A percentile compares a stretch with the other conserved stretches of the same genome.
phyloP scores from a whole-genome alignment of 1,284 basidiomycete species.

The Megacollybia platyphylla region DNA sequence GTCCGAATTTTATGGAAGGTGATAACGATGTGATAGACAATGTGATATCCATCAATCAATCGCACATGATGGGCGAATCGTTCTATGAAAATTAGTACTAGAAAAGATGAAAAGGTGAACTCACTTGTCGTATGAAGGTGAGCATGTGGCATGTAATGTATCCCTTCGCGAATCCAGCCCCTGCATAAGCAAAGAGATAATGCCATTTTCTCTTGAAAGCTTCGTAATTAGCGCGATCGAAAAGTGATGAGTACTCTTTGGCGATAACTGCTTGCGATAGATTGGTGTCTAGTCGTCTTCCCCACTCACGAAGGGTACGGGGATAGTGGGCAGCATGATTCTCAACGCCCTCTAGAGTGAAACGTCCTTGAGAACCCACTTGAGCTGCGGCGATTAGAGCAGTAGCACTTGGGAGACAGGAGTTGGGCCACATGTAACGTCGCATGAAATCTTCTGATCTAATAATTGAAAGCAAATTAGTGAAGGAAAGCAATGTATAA shows the following conservation, averaged over 20 bases:
- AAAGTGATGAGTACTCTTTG: constrained; percentile 43
- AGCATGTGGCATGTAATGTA: constrained; percentile 73
- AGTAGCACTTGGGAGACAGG: constrained; percentile 75
- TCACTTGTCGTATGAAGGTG: constrained; percentile 44
- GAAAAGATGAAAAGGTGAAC: constrained; percentile 12
- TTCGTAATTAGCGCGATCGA: constrained; percentile 39
- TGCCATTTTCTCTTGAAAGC: constrained; percentile 67
- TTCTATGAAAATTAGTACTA: constrained; percentile 16
- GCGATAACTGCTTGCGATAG: constrained; percentile 41
- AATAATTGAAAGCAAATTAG: neutral
- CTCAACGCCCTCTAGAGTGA: constrained; percentile 79
- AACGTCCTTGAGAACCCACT: constrained; percentile 51
- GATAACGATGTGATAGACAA: neutral
- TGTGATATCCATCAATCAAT: constrained; percentile 14
- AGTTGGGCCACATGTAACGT: constrained; percentile 90
- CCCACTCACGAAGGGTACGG: constrained; percentile 84
- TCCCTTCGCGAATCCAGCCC: constrained; percentile 60
- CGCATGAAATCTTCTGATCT: constrained; percentile 84
- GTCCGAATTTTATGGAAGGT: neutral
- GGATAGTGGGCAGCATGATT: constrained; percentile 86
- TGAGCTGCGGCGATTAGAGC: constrained; percentile 57
- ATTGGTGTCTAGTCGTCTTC: constrained; percentile 56
- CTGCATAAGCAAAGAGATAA: constrained; percentile 68
- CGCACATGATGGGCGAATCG: constrained; percentile 28
- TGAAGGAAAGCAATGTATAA: neutral